Evolutionary conservation across 306 rosid genomes (phyloP).

Genomic region (Vigna angularis): DNA sequence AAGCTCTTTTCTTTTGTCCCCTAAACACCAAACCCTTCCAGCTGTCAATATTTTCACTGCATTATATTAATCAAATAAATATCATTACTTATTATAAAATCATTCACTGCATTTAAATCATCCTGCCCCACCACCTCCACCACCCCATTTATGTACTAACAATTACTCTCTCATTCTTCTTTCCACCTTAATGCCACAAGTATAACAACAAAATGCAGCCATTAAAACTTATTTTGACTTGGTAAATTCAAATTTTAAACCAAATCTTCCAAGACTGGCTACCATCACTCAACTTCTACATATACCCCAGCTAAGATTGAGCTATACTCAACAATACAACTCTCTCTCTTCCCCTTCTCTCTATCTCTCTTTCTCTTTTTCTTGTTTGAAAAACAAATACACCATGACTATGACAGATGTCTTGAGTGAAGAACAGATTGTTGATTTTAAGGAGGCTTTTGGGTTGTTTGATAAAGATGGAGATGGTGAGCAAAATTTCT

Average conservation of each 20-base stretch:
- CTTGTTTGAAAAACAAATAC: conserved; percentile 5
- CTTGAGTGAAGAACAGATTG: conserved; percentile 86
- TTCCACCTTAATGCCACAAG: conserved; percentile 51
- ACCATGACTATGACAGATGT: conserved; percentile 79
- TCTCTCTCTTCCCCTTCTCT: conserved; percentile 30
- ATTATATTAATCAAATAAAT: conserved; percentile 29
- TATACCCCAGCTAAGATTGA: conserved; percentile 87
- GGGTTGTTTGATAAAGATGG: conserved; percentile 94
- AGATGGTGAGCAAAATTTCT: conserved; percentile 70
- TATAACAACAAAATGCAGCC: conserved; percentile 52
- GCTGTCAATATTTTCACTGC: conserved; percentile 58
- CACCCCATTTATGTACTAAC: not conserved
- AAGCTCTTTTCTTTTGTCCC: conserved; percentile 65
- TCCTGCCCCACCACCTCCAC: not conserved
- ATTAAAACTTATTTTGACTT: conserved; percentile 54
- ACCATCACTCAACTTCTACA: conserved; percentile 58
- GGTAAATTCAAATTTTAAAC: conserved; percentile 19
- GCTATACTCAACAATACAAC: conserved; percentile 57
- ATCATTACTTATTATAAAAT: conserved; percentile 11
- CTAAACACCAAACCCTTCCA: conserved; percentile 66
- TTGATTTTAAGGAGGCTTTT: conserved; percentile 93
- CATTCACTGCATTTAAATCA: conserved; percentile 23
- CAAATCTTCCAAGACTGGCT: conserved; percentile 29
- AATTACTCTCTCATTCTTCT: conserved; percentile 43
- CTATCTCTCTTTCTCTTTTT: conserved; percentile 24